Evolutionary conservation across 1,284 basidiomycete genomes (phyloP), one percentile per base, ranked within the genome.

Genomic region (Naganishia sp.): DNA sequence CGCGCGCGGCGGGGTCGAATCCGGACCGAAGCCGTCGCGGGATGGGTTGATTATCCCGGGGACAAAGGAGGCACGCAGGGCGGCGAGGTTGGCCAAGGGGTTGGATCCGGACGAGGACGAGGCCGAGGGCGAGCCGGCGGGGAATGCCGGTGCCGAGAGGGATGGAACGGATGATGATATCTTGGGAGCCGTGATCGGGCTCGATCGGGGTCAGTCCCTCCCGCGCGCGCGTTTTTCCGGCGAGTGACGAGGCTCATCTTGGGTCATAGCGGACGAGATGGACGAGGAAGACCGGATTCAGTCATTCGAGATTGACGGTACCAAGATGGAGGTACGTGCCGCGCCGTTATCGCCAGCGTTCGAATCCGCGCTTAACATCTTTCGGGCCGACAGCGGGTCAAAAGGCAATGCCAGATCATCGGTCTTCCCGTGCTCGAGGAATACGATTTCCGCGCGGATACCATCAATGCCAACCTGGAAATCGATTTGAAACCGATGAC

Each of bases 371-470:
- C 48, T 33, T 36, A 31, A 50, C 6, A 18, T 6, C 23, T 21
- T 1, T 9, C 45, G 11, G 15, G 15, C 31, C 23, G 33, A 16
- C 69, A 93, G 90, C 90, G 90, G 69, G 91, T 95, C 64, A 94
- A 94, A 79, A 90, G 90, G 72, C 87, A 90, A 49, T 97, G 94
- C 76, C 93, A 93, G 72, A 93, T 95, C 72, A 85, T 97, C 49
- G 92, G 96, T 75, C 92, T 94, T 71, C 94, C 94, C 2, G 95
- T 96, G 86, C 83, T 97, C 56, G 94, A 98, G 78, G 94, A 98
- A 79, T 98, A 98, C 76, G 94, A 98, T 78, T 98, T 97, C 83
- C 85, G 93, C 49, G 95, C 97, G 74, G 94, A 98, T 78, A 92
- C 90, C 0, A 82, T 92, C 70, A 98, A 98, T 75, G 86, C 94